These are phyloP conservation scores for Penicillium occitanis DNA, from an alignment of 2,329 filamentous ascomycete species.

Conservation along the genomic window DNA sequence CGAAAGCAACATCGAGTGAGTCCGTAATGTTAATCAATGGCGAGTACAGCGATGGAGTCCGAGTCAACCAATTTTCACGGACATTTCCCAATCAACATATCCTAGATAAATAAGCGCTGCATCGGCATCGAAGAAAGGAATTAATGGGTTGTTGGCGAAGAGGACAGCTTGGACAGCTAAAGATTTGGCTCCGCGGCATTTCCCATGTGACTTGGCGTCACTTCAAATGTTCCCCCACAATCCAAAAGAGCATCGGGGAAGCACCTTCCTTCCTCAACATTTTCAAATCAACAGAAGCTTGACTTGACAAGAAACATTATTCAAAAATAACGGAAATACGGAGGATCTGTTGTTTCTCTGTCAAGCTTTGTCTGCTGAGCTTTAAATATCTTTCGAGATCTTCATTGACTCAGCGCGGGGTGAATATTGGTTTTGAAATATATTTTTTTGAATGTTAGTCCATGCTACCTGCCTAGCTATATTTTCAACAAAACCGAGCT, in stretches of 20 bases:
- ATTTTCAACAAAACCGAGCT: neutral
- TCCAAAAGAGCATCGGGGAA: neutral
- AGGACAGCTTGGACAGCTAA: constrained; percentile 17
- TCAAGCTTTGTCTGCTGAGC: neutral
- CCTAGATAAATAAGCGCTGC: neutral
- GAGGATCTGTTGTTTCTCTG: neutral
- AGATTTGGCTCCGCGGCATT: constrained; percentile 4
- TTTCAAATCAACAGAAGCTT: neutral
- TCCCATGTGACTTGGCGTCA: constrained; percentile 35
- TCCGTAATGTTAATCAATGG: neutral
- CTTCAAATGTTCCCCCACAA: constrained; percentile 24
- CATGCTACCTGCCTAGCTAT: neutral
- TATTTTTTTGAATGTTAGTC: constrained; percentile 4
- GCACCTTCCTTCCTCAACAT: neutral
- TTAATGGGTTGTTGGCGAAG: neutral
- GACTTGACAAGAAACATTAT: neutral
- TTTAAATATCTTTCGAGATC: neutral
- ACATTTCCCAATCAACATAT: neutral
- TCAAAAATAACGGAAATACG: neutral
- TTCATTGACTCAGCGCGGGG: neutral
- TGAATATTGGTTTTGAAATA: neutral
- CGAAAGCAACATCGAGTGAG: constrained; percentile 6
- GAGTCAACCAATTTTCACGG: neutral
- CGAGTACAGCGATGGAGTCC: neutral
- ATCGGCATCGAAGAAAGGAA: neutral